These are phyloP conservation scores for Clonostachys rosea DNA, from an alignment of 2,329 filamentous ascomycete species.

Conservation along the genomic window DNA sequence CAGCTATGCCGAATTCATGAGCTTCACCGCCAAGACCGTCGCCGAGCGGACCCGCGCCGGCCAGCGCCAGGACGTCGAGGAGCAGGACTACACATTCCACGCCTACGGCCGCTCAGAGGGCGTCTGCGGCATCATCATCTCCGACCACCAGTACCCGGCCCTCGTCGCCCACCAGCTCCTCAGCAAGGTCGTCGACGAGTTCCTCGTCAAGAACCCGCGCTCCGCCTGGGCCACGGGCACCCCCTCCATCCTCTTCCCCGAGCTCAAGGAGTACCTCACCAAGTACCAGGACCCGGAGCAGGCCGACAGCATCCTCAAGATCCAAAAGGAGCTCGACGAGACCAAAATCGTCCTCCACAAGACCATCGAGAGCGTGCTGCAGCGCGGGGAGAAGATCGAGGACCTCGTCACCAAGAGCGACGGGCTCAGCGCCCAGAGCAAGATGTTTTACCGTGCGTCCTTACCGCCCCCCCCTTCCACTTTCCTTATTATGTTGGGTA, in stretches of 20 bases:
- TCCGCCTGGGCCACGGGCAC: conserved; percentile 57
- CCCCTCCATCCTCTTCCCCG: conserved; percentile 58
- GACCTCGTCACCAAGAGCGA: conserved; percentile 91
- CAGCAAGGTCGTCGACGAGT: conserved; percentile 83
- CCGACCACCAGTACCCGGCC: conserved; percentile 68
- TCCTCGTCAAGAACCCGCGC: conserved; percentile 70
- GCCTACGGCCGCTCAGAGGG: conserved; percentile 72
- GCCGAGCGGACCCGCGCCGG: conserved; percentile 81
- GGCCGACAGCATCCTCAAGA: conserved; percentile 90
- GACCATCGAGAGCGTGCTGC: conserved; percentile 82
- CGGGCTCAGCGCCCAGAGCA: conserved; percentile 83
- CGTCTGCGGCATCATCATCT: conserved; percentile 72
- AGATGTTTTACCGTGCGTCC: conserved; percentile 85
- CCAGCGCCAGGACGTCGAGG: conserved; percentile 79
- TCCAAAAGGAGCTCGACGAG: conserved; percentile 94
- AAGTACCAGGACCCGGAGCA: conserved; percentile 82
- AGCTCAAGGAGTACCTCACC: conserved; percentile 70
- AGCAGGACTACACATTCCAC: conserved; percentile 77
- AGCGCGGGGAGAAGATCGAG: conserved; percentile 96
- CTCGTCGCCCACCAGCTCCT: conserved; percentile 84
- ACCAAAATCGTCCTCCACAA: conserved; percentile 97
- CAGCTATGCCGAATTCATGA: conserved; percentile 65
- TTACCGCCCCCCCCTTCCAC: neutral
- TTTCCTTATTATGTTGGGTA: neutral
- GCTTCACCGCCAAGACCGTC: conserved; percentile 79